Base-by-base conservation (phyloP, 441 rosid species). In the Pelargonium cotyledonis region DNA sequence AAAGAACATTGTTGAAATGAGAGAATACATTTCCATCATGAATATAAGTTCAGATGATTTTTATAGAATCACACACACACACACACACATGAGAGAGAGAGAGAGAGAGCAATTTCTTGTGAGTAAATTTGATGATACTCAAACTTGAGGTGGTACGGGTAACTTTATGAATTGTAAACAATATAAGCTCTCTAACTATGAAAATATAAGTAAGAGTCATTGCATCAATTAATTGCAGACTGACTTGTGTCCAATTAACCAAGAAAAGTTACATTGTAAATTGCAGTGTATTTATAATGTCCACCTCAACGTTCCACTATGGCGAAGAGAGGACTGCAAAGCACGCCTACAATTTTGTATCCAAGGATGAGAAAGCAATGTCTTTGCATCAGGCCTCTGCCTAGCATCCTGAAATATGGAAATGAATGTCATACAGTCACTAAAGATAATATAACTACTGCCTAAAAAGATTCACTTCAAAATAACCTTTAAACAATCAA, bases 381-480 rank as follows among this genome's bases (percentile, higher is more conserved):
- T 88, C 85, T 95, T 92, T 41, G 99, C 99, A 86, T 95, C 98
- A 58, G 99, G 97, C 80, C 99, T 88, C 83, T 90, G 95, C 72
- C 97, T 87, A 65, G 99, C 90, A 84, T 92, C 99, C 99, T 95
- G 82, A 63, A 75, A 77, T 51, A 75, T 11, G 68, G 67, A 75
- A 80, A 60, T 51, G 77, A 12, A 73, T 19, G 58, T 38, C 57
- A 16, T 40, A 26, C 44, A 41, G 51, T 8, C 29, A 18, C 11
- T 8, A 21, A 18, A 58, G 31, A 58, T 58, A 11, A 10, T 19
- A 58, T 21, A 43, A 8, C 47, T 6, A 43, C 7, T 8, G 10
- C 47, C 47, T 18, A 55, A 16, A 55, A 55, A 19, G 3, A 4
- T 55, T 16, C 26, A 55, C 61, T 55, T 55, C 26, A 95, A 97